Evolutionary conservation across 257 asterid genomes (phyloP), one percentile per base, ranked within the genome.

Genomic region (Pogostemon cablin): DNA sequence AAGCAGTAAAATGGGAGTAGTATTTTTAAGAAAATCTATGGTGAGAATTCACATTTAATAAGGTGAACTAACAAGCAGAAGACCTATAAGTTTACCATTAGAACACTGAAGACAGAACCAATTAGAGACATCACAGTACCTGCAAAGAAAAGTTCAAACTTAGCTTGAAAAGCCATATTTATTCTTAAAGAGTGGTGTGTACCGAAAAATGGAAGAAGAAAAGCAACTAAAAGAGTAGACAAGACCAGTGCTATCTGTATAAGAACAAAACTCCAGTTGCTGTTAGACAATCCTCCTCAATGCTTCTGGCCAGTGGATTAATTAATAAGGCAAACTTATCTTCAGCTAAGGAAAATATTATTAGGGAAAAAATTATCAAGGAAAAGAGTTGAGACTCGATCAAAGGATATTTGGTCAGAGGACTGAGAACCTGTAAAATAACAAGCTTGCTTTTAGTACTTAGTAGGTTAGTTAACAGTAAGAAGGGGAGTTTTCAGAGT

Each of bases 321-420:
- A 93, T 80, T 74, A 89, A 57, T 70, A 93, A 65, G 9, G 98
- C 91, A 82, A 76, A 90, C 71, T 47, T 90, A 75, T 69, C 73
- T 75, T 62, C 64, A 69, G 82, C 78, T 84, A 87, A 85, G 96
- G 92, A 85, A 77, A 42, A 47, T 9, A 46, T 15, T 9, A 60
- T 65, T 17, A 42, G 46, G 0, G 43, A 56, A 25, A 25, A 25
- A 25, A 25, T 25, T 25, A 25, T 25, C 32, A 25, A 25, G 32
- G 32, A 25, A 25, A 25, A 25, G 32, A n/a, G n/a, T n/a, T n/a
- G n/a, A n/a, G n/a, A n/a, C n/a, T n/a, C n/a, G n/a, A n/a, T n/a
- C 5, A 8, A 73, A 90, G 97, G 96, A 93, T 93, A 93, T 89
- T 93, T 93, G 75, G 90, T 80, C 58, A 93, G 78, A 43, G 98